Evolutionary conservation across 2,329 filamentous ascomycete genomes (phyloP).

Genomic region (Colletotrichum destructivum): DNA sequence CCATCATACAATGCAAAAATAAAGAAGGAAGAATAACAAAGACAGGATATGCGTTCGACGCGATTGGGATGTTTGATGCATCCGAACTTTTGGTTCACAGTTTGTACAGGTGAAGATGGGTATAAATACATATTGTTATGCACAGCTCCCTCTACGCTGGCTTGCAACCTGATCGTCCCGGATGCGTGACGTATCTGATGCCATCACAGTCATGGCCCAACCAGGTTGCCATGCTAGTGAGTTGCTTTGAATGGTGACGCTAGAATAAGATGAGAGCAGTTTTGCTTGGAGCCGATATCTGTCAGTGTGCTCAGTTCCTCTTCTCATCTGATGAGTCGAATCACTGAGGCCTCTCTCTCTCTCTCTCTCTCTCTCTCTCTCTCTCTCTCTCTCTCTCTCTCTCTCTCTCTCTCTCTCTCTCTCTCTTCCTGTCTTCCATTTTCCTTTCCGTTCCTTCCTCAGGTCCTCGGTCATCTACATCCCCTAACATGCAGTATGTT

Average conservation of each 20-base stretch:
- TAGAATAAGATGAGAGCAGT: too few relatives aligned
- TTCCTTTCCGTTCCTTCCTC: neutral
- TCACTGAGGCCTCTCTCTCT: neutral
- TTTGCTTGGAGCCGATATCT: too few relatives aligned
- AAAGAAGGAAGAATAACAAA: neutral
- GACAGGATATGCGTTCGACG: neutral
- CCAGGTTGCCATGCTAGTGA: neutral
- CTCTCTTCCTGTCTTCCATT: neutral
- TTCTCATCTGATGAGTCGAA: neutral
- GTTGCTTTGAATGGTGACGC: neutral
- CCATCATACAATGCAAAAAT: constrained; percentile 21
- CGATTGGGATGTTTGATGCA: neutral
- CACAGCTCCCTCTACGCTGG: neutral
- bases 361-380: neutral
- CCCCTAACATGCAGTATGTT: neutral
- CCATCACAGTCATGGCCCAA: neutral
- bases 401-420: neutral
- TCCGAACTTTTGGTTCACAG: neutral
- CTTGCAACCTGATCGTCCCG: neutral
- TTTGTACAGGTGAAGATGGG: constrained; percentile 2
- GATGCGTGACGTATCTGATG: neutral
- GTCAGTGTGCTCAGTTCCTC: neutral
- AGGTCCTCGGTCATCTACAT: neutral
- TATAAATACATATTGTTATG: neutral
- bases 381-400: neutral